phyloP scores from a whole-genome alignment of 73 alveolate genomes.

The Blepharisma stoltei region DNA sequence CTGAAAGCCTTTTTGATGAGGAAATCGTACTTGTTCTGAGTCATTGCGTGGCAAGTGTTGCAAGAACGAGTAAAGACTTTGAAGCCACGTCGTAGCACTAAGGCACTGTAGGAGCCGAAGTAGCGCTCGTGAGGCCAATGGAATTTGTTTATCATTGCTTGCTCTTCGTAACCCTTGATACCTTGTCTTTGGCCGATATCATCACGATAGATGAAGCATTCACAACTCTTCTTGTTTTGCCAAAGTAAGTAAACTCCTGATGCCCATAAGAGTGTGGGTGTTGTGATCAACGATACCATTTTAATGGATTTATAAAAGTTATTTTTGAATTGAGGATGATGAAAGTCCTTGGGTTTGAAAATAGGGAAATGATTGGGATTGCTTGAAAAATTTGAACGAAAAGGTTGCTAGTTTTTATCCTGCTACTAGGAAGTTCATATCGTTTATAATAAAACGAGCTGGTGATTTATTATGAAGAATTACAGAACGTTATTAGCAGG shows the following conservation, averaged over 20 bases:
- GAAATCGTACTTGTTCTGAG: conserved; percentile 82
- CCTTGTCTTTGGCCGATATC: conserved; percentile 93
- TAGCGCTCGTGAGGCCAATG: conserved; percentile 89
- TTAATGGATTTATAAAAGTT: neutral
- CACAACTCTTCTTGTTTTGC: conserved; percentile 15
- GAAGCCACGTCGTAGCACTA: conserved; percentile 91
- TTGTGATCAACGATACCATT: conserved; percentile 11
- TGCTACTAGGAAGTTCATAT: no score
- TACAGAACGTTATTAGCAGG: no score
- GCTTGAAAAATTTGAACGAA: no score
- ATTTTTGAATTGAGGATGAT: no score
- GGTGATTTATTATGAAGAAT: no score
- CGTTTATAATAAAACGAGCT: no score
- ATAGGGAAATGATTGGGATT: no score
- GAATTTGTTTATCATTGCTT: conserved; percentile 81
- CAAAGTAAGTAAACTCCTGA: neutral
- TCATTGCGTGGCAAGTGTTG: conserved; percentile 91
- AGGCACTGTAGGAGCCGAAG: conserved; percentile 82
- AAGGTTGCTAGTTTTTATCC: no score
- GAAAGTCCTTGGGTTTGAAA: no score
- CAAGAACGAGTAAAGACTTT: conserved; percentile 85
- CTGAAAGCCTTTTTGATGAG: conserved; percentile 85
- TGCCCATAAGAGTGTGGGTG: conserved; percentile 24
- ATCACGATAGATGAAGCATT: conserved; percentile 85
- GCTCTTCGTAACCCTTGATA: conserved; percentile 94